Evolutionary conservation across 2,329 filamentous ascomycete species (phyloP).

Genomic region (Byssothecium circinans): DNA sequence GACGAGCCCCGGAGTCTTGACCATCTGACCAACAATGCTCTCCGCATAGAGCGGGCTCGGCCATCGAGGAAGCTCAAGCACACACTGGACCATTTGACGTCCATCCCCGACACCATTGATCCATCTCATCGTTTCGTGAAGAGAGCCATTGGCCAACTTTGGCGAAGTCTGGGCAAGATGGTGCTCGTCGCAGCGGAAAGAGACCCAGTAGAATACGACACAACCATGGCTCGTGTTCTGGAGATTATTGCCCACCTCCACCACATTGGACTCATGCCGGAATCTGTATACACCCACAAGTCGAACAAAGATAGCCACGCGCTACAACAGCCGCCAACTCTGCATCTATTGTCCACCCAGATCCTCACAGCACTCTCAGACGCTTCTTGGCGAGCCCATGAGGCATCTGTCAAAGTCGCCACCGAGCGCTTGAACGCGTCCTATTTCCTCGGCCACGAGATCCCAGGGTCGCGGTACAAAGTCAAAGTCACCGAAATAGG

Average conservation of each 20-base stretch:
- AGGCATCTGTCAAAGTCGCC: constrained; percentile 36
- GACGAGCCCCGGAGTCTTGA: constrained; percentile 19
- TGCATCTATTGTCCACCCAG: constrained; percentile 51
- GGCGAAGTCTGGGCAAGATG: constrained; percentile 51
- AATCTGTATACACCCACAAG: constrained; percentile 48
- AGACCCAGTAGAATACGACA: constrained; percentile 14
- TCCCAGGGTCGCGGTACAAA: constrained; percentile 48
- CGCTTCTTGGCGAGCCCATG: constrained; percentile 53
- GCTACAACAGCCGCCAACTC: constrained; percentile 51
- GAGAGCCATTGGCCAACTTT: constrained; percentile 48
- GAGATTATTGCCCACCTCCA: constrained; percentile 53
- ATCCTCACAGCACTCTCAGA: constrained; percentile 55
- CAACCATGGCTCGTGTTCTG: constrained; percentile 48
- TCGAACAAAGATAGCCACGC: constrained; percentile 38
- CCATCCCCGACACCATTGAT: constrained; percentile 29
- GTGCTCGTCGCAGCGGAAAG: constrained; percentile 42
- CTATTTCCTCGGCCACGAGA: constrained; percentile 48
- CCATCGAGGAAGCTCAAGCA: constrained; percentile 16
- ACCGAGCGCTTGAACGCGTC: constrained; percentile 37
- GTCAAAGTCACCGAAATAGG: constrained; percentile 45
- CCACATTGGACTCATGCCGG: constrained; percentile 50
- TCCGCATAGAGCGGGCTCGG: constrained; percentile 19
- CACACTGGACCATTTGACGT: constrained; percentile 29
- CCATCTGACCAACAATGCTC: constrained; percentile 26
- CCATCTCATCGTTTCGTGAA: constrained; percentile 26